phyloP scores from a whole-genome alignment of 768 basidiomycete genomes.

The Leccinum incarnatum region DNA sequence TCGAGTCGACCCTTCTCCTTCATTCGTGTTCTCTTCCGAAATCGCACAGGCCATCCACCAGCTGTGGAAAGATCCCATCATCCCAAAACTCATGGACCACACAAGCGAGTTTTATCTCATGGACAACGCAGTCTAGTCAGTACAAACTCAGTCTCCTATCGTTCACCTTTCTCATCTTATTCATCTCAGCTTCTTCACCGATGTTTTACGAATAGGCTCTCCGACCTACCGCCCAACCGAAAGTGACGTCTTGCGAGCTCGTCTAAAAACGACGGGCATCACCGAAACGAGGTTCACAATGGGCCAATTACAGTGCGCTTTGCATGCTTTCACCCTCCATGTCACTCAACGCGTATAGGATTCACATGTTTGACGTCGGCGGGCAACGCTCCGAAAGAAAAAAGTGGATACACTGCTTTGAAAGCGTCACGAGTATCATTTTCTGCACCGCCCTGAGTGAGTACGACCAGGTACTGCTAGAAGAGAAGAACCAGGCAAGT shows the following conservation, averaged over 20 bases:
- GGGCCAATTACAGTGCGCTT: conserved; percentile 56
- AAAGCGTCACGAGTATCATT: conserved; percentile 77
- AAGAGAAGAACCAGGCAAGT: conserved; percentile 43
- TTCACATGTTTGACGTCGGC: conserved; percentile 77
- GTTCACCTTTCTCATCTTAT: not conserved
- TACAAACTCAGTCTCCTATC: conserved; percentile 10
- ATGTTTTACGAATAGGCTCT: conserved; percentile 79
- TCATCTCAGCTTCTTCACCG: conserved; percentile 70
- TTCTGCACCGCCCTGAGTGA: conserved; percentile 75
- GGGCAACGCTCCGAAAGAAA: conserved; percentile 80
- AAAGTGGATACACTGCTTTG: conserved; percentile 81
- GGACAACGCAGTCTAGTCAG: conserved; percentile 91
- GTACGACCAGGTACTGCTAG: conserved; percentile 71
- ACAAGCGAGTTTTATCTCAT: conserved; percentile 85
- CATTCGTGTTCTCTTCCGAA: conserved; percentile 53
- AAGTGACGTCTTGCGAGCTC: conserved; percentile 83
- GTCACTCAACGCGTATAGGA: conserved; percentile 26
- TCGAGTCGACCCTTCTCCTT: conserved; percentile 39
- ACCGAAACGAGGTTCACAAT: conserved; percentile 81
- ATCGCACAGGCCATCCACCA: conserved; percentile 68
- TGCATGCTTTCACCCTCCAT: rapidly evolving
- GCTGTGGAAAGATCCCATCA: conserved; percentile 69
- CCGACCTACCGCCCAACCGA: conserved; percentile 83
- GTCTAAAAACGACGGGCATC: conserved; percentile 87
- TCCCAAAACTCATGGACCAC: conserved; percentile 50